phyloP scores from a whole-genome alignment of 306 rosid species.

The Castanospermum australe region DNA sequence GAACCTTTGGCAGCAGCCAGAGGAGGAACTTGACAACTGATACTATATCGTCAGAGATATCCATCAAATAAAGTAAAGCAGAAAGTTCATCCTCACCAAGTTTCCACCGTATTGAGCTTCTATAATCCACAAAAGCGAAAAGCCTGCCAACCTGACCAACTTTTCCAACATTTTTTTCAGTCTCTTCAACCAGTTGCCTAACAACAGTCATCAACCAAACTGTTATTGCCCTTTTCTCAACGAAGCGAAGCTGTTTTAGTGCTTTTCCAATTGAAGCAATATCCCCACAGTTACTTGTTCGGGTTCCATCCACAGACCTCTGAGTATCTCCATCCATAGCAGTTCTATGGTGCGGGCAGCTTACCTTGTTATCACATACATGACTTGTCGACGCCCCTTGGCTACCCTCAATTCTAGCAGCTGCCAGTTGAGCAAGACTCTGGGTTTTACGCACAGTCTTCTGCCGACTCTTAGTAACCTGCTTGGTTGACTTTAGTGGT shows the following conservation, averaged over 20 bases:
- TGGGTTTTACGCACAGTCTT: constrained; percentile 75
- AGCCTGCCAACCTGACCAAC: constrained; percentile 78
- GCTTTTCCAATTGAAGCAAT: constrained; percentile 70
- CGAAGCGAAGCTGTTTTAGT: constrained; percentile 65
- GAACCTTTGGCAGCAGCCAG: constrained; percentile 90
- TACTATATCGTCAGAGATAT: constrained; percentile 74
- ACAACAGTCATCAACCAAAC: constrained; percentile 71
- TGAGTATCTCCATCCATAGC: constrained; percentile 61
- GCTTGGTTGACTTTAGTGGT: constrained; percentile 66
- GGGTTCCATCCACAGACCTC: constrained; percentile 57
- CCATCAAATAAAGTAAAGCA: constrained; percentile 70
- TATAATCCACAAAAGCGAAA: constrained; percentile 58
- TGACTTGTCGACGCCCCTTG: constrained; percentile 99
- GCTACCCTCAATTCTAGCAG: constrained; percentile 94
- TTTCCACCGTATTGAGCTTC: constrained; percentile 71
- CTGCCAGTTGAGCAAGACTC: constrained; percentile 86
- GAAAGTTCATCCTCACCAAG: constrained; percentile 92
- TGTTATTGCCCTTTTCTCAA: constrained; percentile 74
- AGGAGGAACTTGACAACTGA: constrained; percentile 80
- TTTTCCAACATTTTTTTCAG: constrained; percentile 60
- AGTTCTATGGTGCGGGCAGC: constrained; percentile 80
- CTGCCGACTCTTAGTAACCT: constrained; percentile 66
- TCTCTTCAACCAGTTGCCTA: constrained; percentile 67
- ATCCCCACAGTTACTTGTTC: constrained; percentile 45
- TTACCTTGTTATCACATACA: constrained; percentile 78